phyloP scores from a whole-genome alignment of 495 filamentous ascomycete genomes.

The Glonium stellatum region DNA sequence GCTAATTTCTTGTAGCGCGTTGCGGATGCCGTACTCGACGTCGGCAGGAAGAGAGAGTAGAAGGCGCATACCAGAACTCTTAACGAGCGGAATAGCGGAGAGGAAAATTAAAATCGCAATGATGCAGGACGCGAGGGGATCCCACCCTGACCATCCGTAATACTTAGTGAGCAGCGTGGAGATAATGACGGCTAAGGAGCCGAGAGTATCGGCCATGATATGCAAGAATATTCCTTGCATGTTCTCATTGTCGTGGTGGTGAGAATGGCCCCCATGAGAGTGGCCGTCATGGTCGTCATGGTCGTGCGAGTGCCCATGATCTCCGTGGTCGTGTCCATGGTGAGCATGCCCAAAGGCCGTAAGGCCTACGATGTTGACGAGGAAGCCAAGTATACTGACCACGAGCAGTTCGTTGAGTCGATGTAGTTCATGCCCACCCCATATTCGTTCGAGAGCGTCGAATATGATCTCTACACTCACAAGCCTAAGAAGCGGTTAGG shows the following conservation, averaged over 20 bases:
- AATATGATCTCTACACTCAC: conserved; percentile 96
- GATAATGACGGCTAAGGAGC: conserved; percentile 88
- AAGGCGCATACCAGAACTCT: conserved; percentile 69
- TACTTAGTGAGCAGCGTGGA: conserved; percentile 83
- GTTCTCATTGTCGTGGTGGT: conserved; percentile 84
- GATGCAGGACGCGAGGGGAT: conserved; percentile 86
- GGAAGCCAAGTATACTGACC: conserved; percentile 75
- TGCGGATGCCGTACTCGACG: conserved; percentile 80
- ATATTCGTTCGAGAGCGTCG: conserved; percentile 81
- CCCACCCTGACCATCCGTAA: conserved; percentile 86
- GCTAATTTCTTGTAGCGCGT: conserved; percentile 75
- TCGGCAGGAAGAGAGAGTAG: conserved; percentile 78
- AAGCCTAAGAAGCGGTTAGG: conserved; percentile 50
- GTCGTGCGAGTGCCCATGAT: not conserved
- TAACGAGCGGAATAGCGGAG: conserved; percentile 82
- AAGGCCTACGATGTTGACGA: conserved; percentile 89
- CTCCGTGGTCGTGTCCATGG: conserved; percentile 52
- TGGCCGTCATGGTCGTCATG: conserved; percentile 32
- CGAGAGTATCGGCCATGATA: conserved; percentile 89
- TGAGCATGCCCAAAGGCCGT: conserved; percentile 72
- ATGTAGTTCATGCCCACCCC: conserved; percentile 72
- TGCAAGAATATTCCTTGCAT: conserved; percentile 99
- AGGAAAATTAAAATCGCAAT: conserved; percentile 90
- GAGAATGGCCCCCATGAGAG: conserved; percentile 29
- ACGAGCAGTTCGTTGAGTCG: conserved; percentile 79